Conservation (phyloP, 2,329 filamentous ascomycete genomes). For the Alternaria sp. region DNA sequence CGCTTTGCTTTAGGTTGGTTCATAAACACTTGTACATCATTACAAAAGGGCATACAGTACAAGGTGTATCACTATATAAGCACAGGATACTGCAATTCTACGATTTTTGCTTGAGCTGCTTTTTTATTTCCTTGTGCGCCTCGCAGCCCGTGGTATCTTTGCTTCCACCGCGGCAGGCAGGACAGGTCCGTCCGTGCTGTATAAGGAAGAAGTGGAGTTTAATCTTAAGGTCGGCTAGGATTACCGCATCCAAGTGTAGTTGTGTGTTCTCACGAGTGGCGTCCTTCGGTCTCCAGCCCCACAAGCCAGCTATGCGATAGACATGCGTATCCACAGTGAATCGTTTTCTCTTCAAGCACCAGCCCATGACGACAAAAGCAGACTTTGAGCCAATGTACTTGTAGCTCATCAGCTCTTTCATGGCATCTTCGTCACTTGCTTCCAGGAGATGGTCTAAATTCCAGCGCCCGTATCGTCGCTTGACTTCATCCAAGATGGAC, state of each 20-base stretch:
- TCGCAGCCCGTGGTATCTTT: background rate
- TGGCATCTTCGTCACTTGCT: constrained; percentile 13
- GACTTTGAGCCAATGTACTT: constrained; percentile 18
- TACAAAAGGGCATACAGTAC: background rate
- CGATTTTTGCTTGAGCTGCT: background rate
- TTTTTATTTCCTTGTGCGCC: background rate
- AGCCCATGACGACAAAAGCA: constrained; percentile 16
- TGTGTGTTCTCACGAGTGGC: constrained; percentile 15
- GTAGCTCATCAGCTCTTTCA: constrained; percentile 18
- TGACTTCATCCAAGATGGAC: constrained; percentile 13
- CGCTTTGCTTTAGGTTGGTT: background rate
- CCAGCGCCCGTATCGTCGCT: constrained; percentile 13
- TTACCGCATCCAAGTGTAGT: constrained; percentile 10
- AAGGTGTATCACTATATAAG: background rate
- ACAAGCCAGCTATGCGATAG: constrained; percentile 13
- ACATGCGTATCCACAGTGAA: constrained; percentile 17
- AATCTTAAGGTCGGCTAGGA: constrained; percentile 9
- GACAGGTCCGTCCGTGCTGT: constrained; percentile 11
- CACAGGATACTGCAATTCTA: accelerated
- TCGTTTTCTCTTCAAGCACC: constrained; percentile 14
- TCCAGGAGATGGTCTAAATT: constrained; percentile 9
- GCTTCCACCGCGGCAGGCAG: constrained; percentile 9
- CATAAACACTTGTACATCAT: background rate
- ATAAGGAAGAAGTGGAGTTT: constrained; percentile 15
- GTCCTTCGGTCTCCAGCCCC: constrained; percentile 13